Percentiles rank a stretch among this genome's conserved stretches.
These are phyloP conservation scores for Cryptosporidium ubiquitum DNA, from an alignment of 169 alveolate species.

Conservation along the genomic window DNA sequence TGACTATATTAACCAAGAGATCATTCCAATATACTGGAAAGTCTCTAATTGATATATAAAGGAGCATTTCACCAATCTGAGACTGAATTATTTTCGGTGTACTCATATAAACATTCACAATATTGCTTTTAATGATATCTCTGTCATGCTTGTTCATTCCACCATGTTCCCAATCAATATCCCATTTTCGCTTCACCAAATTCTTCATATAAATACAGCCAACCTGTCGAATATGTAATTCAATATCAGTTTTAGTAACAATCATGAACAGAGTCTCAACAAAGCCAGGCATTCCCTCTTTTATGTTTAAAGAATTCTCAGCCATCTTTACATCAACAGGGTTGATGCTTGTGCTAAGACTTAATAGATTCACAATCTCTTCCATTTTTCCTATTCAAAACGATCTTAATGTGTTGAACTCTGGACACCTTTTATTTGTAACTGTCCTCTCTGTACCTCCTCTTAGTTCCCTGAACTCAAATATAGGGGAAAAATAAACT, in stretches of 20 bases:
- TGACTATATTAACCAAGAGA: constrained; percentile 26
- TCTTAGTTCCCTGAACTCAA: not conserved
- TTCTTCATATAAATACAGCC: constrained; percentile 63
- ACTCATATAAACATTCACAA: constrained; percentile 43
- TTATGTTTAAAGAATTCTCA: constrained; percentile 39
- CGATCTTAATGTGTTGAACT: not conserved
- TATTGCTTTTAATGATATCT: constrained; percentile 38
- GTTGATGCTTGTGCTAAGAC: constrained; percentile 46
- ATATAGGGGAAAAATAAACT: not conserved
- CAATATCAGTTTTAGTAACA: constrained; percentile 35
- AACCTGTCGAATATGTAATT: constrained; percentile 59
- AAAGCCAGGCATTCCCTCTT: constrained; percentile 53
- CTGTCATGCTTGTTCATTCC: constrained; percentile 49
- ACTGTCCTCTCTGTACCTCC: constrained; percentile 5
- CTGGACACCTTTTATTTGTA: not conserved
- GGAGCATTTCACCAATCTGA: constrained; percentile 62
- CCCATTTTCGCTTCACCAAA: constrained; percentile 61
- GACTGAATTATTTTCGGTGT: constrained; percentile 55
- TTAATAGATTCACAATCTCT: constrained; percentile 40
- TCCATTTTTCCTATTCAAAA: constrained; percentile 7
- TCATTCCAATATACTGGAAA: constrained; percentile 58
- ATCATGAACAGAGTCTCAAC: constrained; percentile 50
- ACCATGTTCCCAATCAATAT: constrained; percentile 66
- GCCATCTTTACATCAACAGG: constrained; percentile 71
- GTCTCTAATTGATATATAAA: constrained; percentile 55